Conservation (phyloP, 768 basidiomycete genomes). For the Cystobasidium tubakii region DNA sequence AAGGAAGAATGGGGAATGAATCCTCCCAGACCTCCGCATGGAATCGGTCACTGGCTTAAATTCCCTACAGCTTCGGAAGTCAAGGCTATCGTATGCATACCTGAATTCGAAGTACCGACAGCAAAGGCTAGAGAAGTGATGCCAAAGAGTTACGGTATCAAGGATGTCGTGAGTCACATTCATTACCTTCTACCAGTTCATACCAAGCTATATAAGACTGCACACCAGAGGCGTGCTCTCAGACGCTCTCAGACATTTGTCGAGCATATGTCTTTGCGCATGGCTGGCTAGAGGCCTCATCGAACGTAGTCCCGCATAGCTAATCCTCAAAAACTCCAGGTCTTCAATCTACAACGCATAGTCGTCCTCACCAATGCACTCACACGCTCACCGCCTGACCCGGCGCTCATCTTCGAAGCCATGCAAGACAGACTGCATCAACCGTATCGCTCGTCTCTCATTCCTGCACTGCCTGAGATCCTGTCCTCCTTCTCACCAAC, state of each 20-base stretch:
- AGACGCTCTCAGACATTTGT: too few relatives aligned
- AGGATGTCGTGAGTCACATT: slow-evolving; percentile 68
- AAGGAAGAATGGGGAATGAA: slow-evolving; percentile 75
- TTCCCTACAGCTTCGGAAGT: slow-evolving; percentile 80
- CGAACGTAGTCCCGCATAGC: too few relatives aligned
- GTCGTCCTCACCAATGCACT: slow-evolving; percentile 94
- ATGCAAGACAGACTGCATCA: slow-evolving; percentile 99
- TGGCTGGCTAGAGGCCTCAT: too few relatives aligned
- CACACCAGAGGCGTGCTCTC: too few relatives aligned
- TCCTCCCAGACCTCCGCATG: slow-evolving; percentile 77
- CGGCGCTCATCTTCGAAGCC: slow-evolving; percentile 94
- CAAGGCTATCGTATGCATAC: slow-evolving; percentile 88
- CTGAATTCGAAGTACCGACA: slow-evolving; percentile 90
- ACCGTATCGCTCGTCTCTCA: slow-evolving; percentile 75
- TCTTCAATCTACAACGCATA: slow-evolving; percentile 93
- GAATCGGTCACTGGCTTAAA: slow-evolving; percentile 88
- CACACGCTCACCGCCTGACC: slow-evolving; percentile 80
- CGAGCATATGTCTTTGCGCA: too few relatives aligned
- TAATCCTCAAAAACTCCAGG: slow-evolving; percentile 55
- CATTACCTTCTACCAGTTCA: neutral
- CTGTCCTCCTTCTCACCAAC: slow-evolving; percentile 78
- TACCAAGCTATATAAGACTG: too few relatives aligned
- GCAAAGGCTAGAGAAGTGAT: slow-evolving; percentile 86
- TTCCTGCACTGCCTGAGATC: slow-evolving; percentile 90
- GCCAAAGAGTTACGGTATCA: slow-evolving; percentile 75